These are phyloP conservation scores for Trichoderma atroviride DNA, from an alignment of 2,329 filamentous ascomycete genomes.

Conservation along the genomic window DNA sequence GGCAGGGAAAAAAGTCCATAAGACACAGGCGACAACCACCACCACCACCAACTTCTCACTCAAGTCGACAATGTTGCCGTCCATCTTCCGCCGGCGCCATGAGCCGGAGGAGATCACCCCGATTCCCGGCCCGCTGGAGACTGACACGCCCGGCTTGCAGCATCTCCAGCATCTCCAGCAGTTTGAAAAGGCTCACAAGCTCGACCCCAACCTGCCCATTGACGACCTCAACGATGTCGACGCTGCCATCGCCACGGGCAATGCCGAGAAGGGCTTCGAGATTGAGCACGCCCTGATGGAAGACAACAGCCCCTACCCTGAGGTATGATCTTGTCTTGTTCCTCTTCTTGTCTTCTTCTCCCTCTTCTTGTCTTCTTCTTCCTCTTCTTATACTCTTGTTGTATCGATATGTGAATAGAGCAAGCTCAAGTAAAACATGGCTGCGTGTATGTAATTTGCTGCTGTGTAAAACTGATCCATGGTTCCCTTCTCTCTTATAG, in stretches of 20 bases:
- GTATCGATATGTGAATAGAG: not conserved
- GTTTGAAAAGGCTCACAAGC: conserved; percentile 62
- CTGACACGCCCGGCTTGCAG: conserved; percentile 46
- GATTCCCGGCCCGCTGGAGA: conserved; percentile 44
- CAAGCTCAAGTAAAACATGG: not conserved
- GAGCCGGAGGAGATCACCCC: conserved; percentile 51
- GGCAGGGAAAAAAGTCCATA: not conserved
- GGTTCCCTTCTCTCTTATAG: conserved; percentile 38
- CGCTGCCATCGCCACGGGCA: conserved; percentile 55
- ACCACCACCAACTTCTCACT: not conserved
- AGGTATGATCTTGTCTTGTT: conserved; percentile 46
- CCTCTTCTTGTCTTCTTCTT: not conserved
- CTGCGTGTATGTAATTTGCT: not conserved
- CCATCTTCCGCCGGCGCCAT: conserved; percentile 50
- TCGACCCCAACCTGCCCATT: conserved; percentile 67
- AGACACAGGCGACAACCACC: not conserved
- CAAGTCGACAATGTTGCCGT: conserved; percentile 40
- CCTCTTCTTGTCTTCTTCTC: too few relatives aligned
- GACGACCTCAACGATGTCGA: conserved; percentile 64
- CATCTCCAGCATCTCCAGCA: conserved; percentile 53
- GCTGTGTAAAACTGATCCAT: not conserved
- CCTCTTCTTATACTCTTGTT: not conserved
- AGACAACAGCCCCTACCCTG: conserved; percentile 69
- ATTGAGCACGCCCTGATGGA: conserved; percentile 62
- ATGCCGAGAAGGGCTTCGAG: conserved; percentile 58